phyloP scores from a whole-genome alignment of 495 filamentous ascomycete genomes.

The Penicillium paxilli region DNA sequence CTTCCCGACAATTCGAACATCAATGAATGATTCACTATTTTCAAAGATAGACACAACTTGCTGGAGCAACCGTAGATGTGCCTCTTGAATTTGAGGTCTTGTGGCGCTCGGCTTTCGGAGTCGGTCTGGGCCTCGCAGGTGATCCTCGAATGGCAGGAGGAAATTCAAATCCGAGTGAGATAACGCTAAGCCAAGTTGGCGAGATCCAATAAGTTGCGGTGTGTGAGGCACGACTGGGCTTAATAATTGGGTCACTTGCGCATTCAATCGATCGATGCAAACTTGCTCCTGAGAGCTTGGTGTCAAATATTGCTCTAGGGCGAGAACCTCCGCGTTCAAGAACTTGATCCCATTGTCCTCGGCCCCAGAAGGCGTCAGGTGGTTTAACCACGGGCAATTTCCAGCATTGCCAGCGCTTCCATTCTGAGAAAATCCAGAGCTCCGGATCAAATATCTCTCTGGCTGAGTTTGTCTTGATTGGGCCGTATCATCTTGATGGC shows the following conservation, averaged over 20 bases:
- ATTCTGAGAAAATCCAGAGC: background rate
- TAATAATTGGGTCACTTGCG: slow-evolving; percentile 26
- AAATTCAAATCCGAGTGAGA: slow-evolving; percentile 55
- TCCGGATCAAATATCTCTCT: slow-evolving; percentile 5
- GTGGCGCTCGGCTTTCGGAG: slow-evolving; percentile 35
- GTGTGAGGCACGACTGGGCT: slow-evolving; percentile 17
- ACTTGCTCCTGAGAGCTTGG: slow-evolving; percentile 35
- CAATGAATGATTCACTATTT: slow-evolving; percentile 10
- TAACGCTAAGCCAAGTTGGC: slow-evolving; percentile 50
- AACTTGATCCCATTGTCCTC: slow-evolving; percentile 18
- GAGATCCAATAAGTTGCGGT: slow-evolving; percentile 51
- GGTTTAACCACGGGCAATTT: slow-evolving; percentile 34
- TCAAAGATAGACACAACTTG: slow-evolving; percentile 22
- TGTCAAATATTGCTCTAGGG: slow-evolving; percentile 43
- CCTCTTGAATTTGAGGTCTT: slow-evolving; percentile 25
- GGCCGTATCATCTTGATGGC: background rate
- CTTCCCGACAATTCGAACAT: slow-evolving; percentile 13
- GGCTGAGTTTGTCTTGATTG: background rate
- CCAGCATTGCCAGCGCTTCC: background rate
- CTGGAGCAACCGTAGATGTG: slow-evolving; percentile 20
- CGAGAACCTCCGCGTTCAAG: slow-evolving; percentile 48
- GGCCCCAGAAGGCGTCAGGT: slow-evolving; percentile 5
- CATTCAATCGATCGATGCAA: slow-evolving; percentile 25
- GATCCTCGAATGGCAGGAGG: slow-evolving; percentile 29
- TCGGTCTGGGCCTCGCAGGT: slow-evolving; percentile 13